Evolutionary conservation across 257 asterid species (phyloP), one percentile per base, ranked within the genome.

Genomic region (Lithospermum erythrorhizon): DNA sequence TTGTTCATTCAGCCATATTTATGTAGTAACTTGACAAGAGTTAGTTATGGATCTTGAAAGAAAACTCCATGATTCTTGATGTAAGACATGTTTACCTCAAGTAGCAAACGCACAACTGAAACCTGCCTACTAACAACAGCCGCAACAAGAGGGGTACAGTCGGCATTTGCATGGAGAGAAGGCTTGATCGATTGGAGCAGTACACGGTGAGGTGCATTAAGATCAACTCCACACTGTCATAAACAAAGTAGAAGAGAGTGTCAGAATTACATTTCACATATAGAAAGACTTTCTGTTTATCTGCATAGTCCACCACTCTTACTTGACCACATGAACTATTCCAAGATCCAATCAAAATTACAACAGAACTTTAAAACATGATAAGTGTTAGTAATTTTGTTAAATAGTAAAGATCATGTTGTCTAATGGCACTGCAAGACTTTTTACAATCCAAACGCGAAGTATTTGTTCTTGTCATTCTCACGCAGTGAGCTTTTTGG

Each of bases 141-240:
- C 55, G 89, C 94, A 65, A 82, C 94, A 61, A 87, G 87, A 30
- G 89, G 89, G 24, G 76, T 68, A 65, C 95, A 84, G 74, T 84
- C 87, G 5, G 66, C 81, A 75, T 79, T 87, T 63, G 90, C 67
- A 70, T 84, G 89, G 71, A 87, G 78, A 72, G 83, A 75, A 29
- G 95, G 95, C 59, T 84, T 82, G 66, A 68, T 67, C 48, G 95
- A 87, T 58, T 79, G 95, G 68, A 87, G 87, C 79, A 87, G 69
- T 66, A 81, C 71, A 37, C 95, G 90, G 45, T 75, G 81, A 56
- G 75, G 75, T 48, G 81, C 81, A 62, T 87, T 76, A 54, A 76
- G 78, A 71, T 82, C 85, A 70, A 84, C 90, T 70, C 94, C 90
- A 68, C 82, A 79, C 95, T 87, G 87, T 62, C 78, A 79, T 41